These are phyloP conservation scores for Diatrype stigma DNA, from an alignment of 2,329 filamentous ascomycete genomes.

Conservation along the genomic window DNA sequence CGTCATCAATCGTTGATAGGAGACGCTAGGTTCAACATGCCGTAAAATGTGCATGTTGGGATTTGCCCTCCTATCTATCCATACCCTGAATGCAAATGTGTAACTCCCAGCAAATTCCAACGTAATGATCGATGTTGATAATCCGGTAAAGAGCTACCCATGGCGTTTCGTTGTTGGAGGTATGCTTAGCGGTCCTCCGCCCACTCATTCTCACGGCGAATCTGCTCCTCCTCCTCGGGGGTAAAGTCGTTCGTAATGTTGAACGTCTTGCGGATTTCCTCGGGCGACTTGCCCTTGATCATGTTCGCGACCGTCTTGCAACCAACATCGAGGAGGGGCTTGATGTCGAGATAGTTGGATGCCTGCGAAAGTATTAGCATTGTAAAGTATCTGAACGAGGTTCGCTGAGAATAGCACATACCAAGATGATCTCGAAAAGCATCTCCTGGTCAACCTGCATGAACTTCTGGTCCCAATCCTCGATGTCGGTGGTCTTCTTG, in stretches of 20 bases:
- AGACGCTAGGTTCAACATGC: too few relatives aligned
- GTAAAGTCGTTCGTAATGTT: conserved; percentile 99
- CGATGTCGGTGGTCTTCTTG: conserved; percentile 98
- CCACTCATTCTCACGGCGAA: conserved; percentile 87
- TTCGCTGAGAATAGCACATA: conserved; percentile 40
- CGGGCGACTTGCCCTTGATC: conserved; percentile 99
- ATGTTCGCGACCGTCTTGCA: conserved; percentile 99
- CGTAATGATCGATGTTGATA: neutral
- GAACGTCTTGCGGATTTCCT: conserved; percentile 99
- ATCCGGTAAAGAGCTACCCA: neutral
- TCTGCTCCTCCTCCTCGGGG: conserved; percentile 98
- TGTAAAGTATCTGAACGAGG: neutral
- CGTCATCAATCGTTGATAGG: too few relatives aligned
- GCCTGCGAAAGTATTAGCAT: conserved; percentile 52
- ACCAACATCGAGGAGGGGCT: conserved; percentile 92
- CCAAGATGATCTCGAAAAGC: conserved; percentile 98
- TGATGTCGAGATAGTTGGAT: conserved; percentile 98
- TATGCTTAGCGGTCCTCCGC: conserved; percentile 68
- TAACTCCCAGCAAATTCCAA: neutral
- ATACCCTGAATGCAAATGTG: too few relatives aligned
- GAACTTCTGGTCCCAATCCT: conserved; percentile 99
- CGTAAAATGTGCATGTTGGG: too few relatives aligned
- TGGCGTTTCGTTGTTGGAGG: neutral
- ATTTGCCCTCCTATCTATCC: too few relatives aligned
- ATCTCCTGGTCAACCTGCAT: conserved; percentile 99